Base-by-base conservation (phyloP, 2,329 filamentous ascomycete species). In the Colletotrichum incanum region DNA sequence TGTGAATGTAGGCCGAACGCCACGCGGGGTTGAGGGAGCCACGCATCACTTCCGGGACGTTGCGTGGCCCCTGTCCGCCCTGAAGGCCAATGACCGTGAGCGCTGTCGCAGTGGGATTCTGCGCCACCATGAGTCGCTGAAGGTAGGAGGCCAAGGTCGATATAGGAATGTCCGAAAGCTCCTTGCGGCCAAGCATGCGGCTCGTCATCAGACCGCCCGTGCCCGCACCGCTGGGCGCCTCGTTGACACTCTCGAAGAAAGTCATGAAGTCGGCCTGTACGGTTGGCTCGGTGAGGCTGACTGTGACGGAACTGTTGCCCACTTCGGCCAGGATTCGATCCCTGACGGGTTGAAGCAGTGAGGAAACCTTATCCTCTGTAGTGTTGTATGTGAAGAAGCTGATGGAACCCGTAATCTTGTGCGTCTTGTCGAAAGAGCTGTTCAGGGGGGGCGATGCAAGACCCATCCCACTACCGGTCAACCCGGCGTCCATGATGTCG, bases 1-100 rank as follows among this genome's bases (percentile, higher is more conserved):
- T 75, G 66, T 81, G 80, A 77, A 83, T 77, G 41, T 78, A 76
- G 5, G 81, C 80, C 0, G 80, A 79, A 23, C 86, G 79, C 85
- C 86, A 88, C 1, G 84, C 85, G 1, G 85, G 85, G 62, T 83
- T 82, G 28, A 82, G 77, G 8, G 83, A 79, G n/a, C 64, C 64
- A 4, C 56, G 68, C 68, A 67, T 67, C 43, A 67, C 58, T 12
- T 71, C 49, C 20, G 68, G 56, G 14, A 63, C 64, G 1, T 26
- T 67, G 18, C 64, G 68, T 20, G 67, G 69, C 5, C 74, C 70
- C 20, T 50, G 39, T 1, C 70, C 74, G 3, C 73, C 70, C 23
- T 74, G 71, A 9, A 73, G 72, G 5, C 73, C 74, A 50, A 75
- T 71, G 8, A 73, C 67, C 62, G 58, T 62, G 41, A 74, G 61